A percentile compares a stretch with the other conserved stretches of the same genome.
phyloP scores from a whole-genome alignment of 2,329 filamentous ascomycete genomes.

The Dactylellina drechsleri region DNA sequence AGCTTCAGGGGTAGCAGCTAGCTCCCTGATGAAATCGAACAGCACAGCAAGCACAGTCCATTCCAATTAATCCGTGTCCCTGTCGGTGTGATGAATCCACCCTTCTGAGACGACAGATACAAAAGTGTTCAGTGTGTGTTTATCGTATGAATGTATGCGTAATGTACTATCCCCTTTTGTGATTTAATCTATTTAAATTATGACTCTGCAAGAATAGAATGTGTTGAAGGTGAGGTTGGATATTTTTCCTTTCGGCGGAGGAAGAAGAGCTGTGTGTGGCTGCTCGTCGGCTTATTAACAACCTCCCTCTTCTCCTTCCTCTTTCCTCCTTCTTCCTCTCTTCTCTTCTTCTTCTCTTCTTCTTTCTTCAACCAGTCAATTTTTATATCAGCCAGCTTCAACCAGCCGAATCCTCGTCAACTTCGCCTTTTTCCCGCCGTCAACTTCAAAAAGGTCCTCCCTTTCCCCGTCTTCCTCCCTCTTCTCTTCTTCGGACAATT shows the following conservation, averaged over 20 bases:
- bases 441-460: slow-evolving; percentile 38
- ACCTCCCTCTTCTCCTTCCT: slow-evolving; percentile 5
- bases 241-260: not conserved
- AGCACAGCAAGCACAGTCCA: not conserved
- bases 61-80: too few relatives aligned
- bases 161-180: not conserved
- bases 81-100: too few relatives aligned
- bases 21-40: too few relatives aligned
- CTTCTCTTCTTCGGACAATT: slow-evolving; percentile 21
- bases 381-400: slow-evolving; percentile 44
- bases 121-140: too few relatives aligned
- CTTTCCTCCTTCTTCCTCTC: slow-evolving; percentile 12
- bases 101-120: too few relatives aligned
- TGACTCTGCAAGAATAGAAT: not conserved
- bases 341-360: slow-evolving; percentile 8
- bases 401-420: slow-evolving; percentile 27
- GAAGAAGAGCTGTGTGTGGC: not conserved
- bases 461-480: slow-evolving; percentile 6
- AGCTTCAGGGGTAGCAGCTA: too few relatives aligned
- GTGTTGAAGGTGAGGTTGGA: not conserved
- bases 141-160: too few relatives aligned
- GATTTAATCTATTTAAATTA: not conserved
- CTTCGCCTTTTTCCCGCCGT: slow-evolving; percentile 29
- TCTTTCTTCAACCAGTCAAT: slow-evolving; percentile 22
- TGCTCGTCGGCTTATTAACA: not conserved